A percentile compares a stretch with the other conserved stretches of the same genome.
Conservation (phyloP, 73 alveolate species). For the Paramecium biaurelia region DNA sequence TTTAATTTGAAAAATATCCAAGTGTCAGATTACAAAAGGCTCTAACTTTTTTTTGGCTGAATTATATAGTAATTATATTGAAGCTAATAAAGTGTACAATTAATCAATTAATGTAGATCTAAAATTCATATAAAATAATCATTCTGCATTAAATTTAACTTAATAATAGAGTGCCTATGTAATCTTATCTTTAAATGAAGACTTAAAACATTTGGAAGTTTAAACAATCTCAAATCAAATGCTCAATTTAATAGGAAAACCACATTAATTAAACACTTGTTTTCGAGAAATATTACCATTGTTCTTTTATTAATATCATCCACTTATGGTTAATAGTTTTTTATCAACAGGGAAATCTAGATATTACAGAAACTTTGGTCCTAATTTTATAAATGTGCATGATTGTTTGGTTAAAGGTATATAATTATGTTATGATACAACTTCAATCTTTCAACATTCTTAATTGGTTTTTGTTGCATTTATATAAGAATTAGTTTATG, state of each 20-base stretch:
- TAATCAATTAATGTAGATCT: not conserved
- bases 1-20: not conserved
- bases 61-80: not conserved
- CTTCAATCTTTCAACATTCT: not conserved
- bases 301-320: not conserved
- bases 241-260: not conserved
- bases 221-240: not conserved
- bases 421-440: not conserved
- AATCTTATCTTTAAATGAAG: slow-evolving; percentile 5
- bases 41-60: slow-evolving; percentile 13
- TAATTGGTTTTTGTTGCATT: slow-evolving; percentile 13
- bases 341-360: not conserved
- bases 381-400: not conserved
- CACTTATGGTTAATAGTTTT: not conserved
- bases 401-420: not conserved
- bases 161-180: slow-evolving; percentile 9
- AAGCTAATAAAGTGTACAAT: not conserved
- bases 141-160: not conserved
- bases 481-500: not conserved
- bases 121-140: not conserved
- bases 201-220: not conserved
- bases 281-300: not conserved
- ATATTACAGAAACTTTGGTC: slow-evolving; percentile 9
- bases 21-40: not conserved
- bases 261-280: not conserved